Conservation (phyloP, 768 basidiomycete species). For the Tephrocybe rancida region DNA sequence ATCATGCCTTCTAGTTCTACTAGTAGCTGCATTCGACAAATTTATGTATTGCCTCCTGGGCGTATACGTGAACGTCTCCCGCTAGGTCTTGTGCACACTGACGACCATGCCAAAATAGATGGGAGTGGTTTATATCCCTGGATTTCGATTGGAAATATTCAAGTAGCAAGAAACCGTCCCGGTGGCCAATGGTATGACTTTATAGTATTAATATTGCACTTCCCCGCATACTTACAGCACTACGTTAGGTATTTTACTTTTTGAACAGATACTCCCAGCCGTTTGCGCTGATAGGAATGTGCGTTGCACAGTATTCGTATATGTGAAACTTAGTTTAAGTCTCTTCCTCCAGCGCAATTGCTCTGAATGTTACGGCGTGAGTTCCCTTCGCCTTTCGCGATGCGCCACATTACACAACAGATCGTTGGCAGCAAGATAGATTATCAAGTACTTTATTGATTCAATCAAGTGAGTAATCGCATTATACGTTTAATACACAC, state of each 20-base stretch:
- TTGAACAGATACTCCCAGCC: conserved; percentile 66
- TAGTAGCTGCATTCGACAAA: conserved; percentile 53
- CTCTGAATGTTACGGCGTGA: conserved; percentile 58
- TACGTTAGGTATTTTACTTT: conserved; percentile 64
- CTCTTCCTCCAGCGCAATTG: conserved; percentile 48
- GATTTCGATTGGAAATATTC: conserved; percentile 68
- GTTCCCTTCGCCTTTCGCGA: conserved; percentile 17
- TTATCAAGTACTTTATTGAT: conserved; percentile 71
- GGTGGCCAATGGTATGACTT: conserved; percentile 71
- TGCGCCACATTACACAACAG: conserved; percentile 3
- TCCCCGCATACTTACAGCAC: neutral
- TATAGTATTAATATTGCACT: conserved; percentile 9
- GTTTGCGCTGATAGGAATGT: conserved; percentile 73
- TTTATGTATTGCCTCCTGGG: conserved; percentile 65
- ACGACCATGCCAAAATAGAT: conserved; percentile 38
- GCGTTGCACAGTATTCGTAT: conserved; percentile 32
- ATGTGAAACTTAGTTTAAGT: conserved; percentile 2
- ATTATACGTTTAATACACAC: neutral
- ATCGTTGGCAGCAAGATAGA: conserved; percentile 43
- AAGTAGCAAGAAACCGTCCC: conserved; percentile 55
- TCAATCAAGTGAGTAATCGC: conserved; percentile 50
- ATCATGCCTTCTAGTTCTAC: too few species aligned
- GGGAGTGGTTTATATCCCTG: conserved; percentile 68
- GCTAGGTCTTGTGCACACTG: conserved; percentile 4
- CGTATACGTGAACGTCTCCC: conserved; percentile 52